Evolutionary conservation across 441 rosid species (phyloP), one percentile per base, ranked within the genome.

Genomic region (Metrosideros polymorpha): DNA sequence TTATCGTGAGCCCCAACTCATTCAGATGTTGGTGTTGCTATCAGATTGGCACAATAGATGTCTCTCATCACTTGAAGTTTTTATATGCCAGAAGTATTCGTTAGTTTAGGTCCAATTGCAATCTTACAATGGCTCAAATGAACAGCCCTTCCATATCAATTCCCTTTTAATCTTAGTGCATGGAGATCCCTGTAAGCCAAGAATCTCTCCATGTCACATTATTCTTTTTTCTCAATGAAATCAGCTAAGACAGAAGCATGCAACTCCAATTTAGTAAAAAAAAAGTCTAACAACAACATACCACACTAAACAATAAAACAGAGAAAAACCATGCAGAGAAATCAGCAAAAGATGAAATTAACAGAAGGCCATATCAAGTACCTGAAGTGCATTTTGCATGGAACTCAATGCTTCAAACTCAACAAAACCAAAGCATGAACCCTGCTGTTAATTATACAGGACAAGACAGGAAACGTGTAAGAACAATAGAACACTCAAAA

Each of bases 381-480:
- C 99, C 98, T 94, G 92, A 66, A 96, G 90, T 15, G 99, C 99
- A 88, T 84, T 88, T 85, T 94, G 94, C 94, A 94, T 92, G 43
- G 99, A 93, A 85, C 88, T 90, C 53, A 92, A 89, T 42, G 92
- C 89, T 91, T 95, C 99, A 66, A 98, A 98, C 90, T 97, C 99
- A 88, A 98, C 99, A 89, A 98, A 98, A 49, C 99, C 98, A 87
- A 98, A 98, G 89, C 98, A 94, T 86, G 92, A 95, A 71, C 99
- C 97, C 91, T 94, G 98, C 95, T 93, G 93, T 35, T 71, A 71
- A 71, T 51, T 19, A 35, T 92, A 91, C 77, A 39, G 88, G 84
- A 90, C 85, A 82, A 91, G 63, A 85, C 79, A 39, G n/a, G 79
- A 71, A 47, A 42, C 15, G 12, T 71, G 79, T 71, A 22, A 71